These are phyloP conservation scores for Neoboletus subvelutipes DNA, from an alignment of 768 basidiomycete species.

Conservation along the genomic window DNA sequence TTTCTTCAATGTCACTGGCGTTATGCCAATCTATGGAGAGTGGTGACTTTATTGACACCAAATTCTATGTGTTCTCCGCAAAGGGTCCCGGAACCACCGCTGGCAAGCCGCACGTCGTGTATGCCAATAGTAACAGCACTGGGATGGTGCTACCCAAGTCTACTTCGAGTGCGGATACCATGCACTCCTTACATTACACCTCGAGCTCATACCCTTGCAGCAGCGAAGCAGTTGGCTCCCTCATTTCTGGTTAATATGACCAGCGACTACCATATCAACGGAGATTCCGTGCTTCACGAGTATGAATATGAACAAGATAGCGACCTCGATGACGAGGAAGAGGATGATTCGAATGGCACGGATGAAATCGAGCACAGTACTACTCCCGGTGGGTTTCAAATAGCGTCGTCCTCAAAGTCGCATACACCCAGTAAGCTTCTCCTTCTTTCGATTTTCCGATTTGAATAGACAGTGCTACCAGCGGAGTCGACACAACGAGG, in stretches of 20 bases:
- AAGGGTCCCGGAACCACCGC: conserved; percentile 10
- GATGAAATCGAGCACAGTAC: too few species aligned
- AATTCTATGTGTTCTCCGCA: conserved; percentile 29
- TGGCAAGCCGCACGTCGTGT: conserved; percentile 25
- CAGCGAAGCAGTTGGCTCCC: conserved; percentile 6
- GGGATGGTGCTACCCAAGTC: conserved; percentile 18
- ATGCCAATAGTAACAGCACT: conserved; percentile 23
- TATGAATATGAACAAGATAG: conserved; percentile 32
- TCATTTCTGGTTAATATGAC: conserved; percentile 25
- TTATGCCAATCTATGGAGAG: conserved; percentile 24
- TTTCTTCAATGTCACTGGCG: conserved; percentile 16
- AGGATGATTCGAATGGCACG: neutral
- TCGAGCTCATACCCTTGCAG: conserved; percentile 6
- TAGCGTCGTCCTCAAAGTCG: conserved; percentile 2
- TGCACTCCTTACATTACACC: neutral
- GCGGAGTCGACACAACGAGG: neutral
- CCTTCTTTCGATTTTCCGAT: neutral
- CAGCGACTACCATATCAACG: conserved; percentile 17
- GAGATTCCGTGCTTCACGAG: conserved; percentile 24
- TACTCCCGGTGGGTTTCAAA: neutral
- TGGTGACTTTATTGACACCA: conserved; percentile 30
- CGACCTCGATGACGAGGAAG: conserved; percentile 30
- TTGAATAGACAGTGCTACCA: neutral
- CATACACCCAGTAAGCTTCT: conserved; percentile 7
- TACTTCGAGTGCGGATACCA: conserved; percentile 5